These are phyloP conservation scores for Cordyceps fumosorosea DNA, from an alignment of 2,329 filamentous ascomycete genomes.

Conservation along the genomic window DNA sequence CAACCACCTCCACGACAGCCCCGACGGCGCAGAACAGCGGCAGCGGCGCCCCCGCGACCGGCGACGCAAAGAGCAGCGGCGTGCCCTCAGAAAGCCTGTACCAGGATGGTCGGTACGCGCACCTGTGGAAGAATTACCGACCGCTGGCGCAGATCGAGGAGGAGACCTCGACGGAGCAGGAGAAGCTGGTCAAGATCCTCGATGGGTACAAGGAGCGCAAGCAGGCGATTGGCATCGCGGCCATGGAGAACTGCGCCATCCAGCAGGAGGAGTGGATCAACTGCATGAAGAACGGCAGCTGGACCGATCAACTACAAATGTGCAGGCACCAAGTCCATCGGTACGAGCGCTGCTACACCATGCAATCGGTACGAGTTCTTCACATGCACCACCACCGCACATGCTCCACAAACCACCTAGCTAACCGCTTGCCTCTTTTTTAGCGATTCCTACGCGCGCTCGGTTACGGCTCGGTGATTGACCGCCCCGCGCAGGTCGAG, in stretches of 20 bases:
- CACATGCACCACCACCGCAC: neutral
- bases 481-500: slow-evolving; percentile 61
- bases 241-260: slow-evolving; percentile 86
- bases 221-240: slow-evolving; percentile 68
- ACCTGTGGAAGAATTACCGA: slow-evolving; percentile 89
- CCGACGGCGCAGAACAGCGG: slow-evolving; percentile 14
- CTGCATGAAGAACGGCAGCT: slow-evolving; percentile 71
- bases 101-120: slow-evolving; percentile 61
- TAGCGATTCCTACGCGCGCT: slow-evolving; percentile 84
- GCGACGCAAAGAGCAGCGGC: slow-evolving; percentile 16
- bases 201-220: slow-evolving; percentile 80
- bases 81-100: slow-evolving; percentile 48
- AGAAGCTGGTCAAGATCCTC: slow-evolving; percentile 72
- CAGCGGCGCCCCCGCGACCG: slow-evolving; percentile 18
- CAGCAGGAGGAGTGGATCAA: slow-evolving; percentile 77
- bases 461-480: slow-evolving; percentile 69
- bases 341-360: slow-evolving; percentile 82
- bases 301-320: slow-evolving; percentile 66
- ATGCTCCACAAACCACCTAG: neutral
- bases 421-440: neutral
- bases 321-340: slow-evolving; percentile 69
- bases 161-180: slow-evolving; percentile 65
- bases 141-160: slow-evolving; percentile 64
- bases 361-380: slow-evolving; percentile 61
- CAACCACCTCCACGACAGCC: neutral